These are phyloP conservation scores for Coniochaeta ligniaria DNA, from an alignment of 2,329 filamentous ascomycete species.

Conservation along the genomic window DNA sequence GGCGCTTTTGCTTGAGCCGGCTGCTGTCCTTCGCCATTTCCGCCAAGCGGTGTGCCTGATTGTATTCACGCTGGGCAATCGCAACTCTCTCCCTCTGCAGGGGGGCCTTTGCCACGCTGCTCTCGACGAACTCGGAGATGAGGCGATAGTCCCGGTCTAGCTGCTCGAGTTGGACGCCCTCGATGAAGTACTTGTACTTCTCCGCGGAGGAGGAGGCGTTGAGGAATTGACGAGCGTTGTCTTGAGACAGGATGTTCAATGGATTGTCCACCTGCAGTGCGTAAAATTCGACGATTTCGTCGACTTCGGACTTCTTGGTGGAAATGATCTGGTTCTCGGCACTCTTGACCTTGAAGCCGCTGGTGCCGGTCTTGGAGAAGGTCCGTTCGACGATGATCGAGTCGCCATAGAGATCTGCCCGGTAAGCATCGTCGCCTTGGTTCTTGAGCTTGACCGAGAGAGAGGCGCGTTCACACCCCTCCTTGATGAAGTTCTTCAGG, in stretches of 20 bases:
- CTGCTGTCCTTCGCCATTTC: slow-evolving; percentile 60
- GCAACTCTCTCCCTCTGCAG: slow-evolving; percentile 48
- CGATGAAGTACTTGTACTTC: slow-evolving; percentile 96
- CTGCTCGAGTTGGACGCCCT: slow-evolving; percentile 88
- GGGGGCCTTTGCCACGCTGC: slow-evolving; percentile 57
- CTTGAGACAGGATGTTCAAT: slow-evolving; percentile 90
- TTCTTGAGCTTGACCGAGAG: slow-evolving; percentile 89
- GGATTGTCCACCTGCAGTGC: slow-evolving; percentile 94
- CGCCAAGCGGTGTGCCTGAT: slow-evolving; percentile 58
- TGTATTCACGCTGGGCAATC: slow-evolving; percentile 46
- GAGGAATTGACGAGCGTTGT: slow-evolving; percentile 88
- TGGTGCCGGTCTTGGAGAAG: slow-evolving; percentile 68
- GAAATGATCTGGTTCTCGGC: slow-evolving; percentile 64
- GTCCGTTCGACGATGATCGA: slow-evolving; percentile 87
- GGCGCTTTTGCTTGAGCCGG: slow-evolving; percentile 53
- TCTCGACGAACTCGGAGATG: slow-evolving; percentile 71
- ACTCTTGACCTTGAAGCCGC: slow-evolving; percentile 83
- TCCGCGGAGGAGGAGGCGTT: slow-evolving; percentile 73
- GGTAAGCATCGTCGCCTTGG: slow-evolving; percentile 75
- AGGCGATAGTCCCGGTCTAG: slow-evolving; percentile 86
- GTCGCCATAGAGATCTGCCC: slow-evolving; percentile 73
- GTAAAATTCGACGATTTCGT: slow-evolving; percentile 90
- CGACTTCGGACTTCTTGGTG: slow-evolving; percentile 77
- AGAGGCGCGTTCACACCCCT: slow-evolving; percentile 69
- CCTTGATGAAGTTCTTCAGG: slow-evolving; percentile 82